phyloP scores from a whole-genome alignment of 2,329 filamentous ascomycete genomes.

The Aspergillus fischeri region DNA sequence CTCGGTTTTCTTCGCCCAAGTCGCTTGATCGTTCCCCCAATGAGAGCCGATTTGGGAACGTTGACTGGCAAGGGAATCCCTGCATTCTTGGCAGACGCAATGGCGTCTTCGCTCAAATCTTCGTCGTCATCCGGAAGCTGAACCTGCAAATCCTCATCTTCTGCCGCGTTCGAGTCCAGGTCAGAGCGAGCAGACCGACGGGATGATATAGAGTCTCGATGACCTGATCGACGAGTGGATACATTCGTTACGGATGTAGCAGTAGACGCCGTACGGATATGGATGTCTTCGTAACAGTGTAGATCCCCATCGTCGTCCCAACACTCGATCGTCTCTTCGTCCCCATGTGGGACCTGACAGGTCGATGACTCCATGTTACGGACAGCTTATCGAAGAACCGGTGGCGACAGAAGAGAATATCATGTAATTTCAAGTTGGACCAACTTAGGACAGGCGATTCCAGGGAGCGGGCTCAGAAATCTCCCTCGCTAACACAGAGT shows the following conservation, averaged over 20 bases:
- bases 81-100: constrained; percentile 78
- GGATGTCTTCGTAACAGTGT: constrained; percentile 44
- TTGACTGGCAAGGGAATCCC: constrained; percentile 88
- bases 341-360: constrained; percentile 29
- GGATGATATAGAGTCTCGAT: constrained; percentile 76
- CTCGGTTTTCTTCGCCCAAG: constrained; percentile 71
- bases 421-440: background rate
- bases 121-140: constrained; percentile 82
- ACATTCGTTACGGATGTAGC: constrained; percentile 44
- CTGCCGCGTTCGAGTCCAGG: constrained; percentile 64
- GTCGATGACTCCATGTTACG: constrained; percentile 37
- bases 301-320: constrained; percentile 50
- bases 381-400: background rate
- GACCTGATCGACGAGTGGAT: constrained; percentile 41
- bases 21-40: constrained; percentile 89
- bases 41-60: constrained; percentile 80
- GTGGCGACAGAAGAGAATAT: background rate
- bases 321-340: constrained; percentile 41
- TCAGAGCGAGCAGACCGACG: constrained; percentile 79
- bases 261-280: constrained; percentile 43
- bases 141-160: constrained; percentile 85
- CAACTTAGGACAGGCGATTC: background rate
- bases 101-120: constrained; percentile 75
- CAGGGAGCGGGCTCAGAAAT: constrained; percentile 17
- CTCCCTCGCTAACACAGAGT: constrained; percentile 17